These are phyloP conservation scores for Borealophlyctis nickersoniae DNA, from an alignment of 192 early-diverging fungal genomes.

Conservation along the genomic window DNA sequence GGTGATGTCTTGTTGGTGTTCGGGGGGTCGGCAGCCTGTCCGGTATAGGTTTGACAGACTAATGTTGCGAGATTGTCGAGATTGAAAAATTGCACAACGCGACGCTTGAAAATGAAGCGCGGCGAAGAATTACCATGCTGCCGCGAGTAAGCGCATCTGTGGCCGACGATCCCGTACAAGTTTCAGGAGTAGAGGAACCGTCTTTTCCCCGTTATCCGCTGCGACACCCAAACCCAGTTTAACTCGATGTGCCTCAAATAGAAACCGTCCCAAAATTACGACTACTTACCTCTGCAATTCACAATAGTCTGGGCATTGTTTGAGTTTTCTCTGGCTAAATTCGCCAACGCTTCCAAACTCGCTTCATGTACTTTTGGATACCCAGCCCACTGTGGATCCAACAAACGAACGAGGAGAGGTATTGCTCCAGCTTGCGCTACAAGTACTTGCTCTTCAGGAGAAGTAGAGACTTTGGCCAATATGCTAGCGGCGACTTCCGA, in stretches of 20 bases:
- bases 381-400: slow-evolving; percentile 45
- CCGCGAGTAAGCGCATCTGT: slow-evolving; percentile 66
- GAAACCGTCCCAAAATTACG: slow-evolving; percentile 1
- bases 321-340: slow-evolving; percentile 59
- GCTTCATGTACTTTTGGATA: slow-evolving; percentile 71
- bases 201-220: too few relatives aligned
- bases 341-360: slow-evolving; percentile 71
- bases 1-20: slow-evolving; percentile 50
- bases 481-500: slow-evolving; percentile 65
- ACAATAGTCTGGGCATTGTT: slow-evolving; percentile 53
- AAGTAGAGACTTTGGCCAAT: slow-evolving; percentile 59
- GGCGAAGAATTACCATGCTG: slow-evolving; percentile 64
- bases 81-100: too few relatives aligned
- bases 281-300: slow-evolving; percentile 40
- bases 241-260: too few relatives aligned
- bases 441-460: slow-evolving; percentile 56
- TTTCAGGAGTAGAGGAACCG: slow-evolving; percentile 57
- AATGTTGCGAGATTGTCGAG: slow-evolving; percentile 39
- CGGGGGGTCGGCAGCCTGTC: slow-evolving; percentile 48
- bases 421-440: slow-evolving; percentile 58
- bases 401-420: slow-evolving; percentile 51
- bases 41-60: slow-evolving; percentile 65
- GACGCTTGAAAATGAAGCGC: too few relatives aligned
- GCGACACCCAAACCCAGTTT: too few relatives aligned
- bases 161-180: slow-evolving; percentile 65